Evolutionary conservation across 371 early-diverging fungal species (phyloP), one percentile per base, ranked within the genome.

Genomic region (Saksenaea vasiformis): DNA sequence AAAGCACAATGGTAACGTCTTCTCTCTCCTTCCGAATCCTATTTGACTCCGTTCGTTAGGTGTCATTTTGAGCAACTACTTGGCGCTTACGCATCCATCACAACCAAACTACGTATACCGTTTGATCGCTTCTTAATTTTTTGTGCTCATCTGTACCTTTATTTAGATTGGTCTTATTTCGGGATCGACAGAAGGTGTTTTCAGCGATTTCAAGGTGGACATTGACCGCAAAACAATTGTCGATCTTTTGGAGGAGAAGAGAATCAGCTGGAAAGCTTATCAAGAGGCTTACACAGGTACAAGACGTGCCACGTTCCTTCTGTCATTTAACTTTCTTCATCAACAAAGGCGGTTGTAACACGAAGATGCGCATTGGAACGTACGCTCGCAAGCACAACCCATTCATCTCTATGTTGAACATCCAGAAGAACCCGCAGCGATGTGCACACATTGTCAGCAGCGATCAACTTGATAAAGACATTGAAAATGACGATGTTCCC

Each of bases 351-450:
- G 63, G 57, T 57, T 64, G 85, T 62, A 59, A 71, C 54, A 72
- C 60, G 39, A 55, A 65, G 15, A 70, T 71, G 66, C 54, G 61
- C 1, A 73, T 66, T 35, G 68, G 56, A 1, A 53, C 56, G 4
- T 85, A 87, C 62, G 71, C 60, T 34, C 76, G 87, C 53, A 88
- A 83, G 51, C 86, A 87, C 64, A 85, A 82, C 60, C 87, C 90
- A 22, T 85, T 88, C 66, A 86, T 87, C 14, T 79, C 82, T 1
- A 83, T 85, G 62, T 73, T 65, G 35, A 79, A 74, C 38, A 84
- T 85, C 64, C 71, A 71, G 54, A 68, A 47, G n/a, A 74, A 82
- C 61, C 57, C 75, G 17, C 58, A 78, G 26, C 73, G 85, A n/a
- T 84, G 85, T 57, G 72, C 77, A 47, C 81, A 82, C 8, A 83